These are phyloP conservation scores for Gracilaria caudata DNA, from an alignment of 23 red algal species.

Conservation along the genomic window DNA sequence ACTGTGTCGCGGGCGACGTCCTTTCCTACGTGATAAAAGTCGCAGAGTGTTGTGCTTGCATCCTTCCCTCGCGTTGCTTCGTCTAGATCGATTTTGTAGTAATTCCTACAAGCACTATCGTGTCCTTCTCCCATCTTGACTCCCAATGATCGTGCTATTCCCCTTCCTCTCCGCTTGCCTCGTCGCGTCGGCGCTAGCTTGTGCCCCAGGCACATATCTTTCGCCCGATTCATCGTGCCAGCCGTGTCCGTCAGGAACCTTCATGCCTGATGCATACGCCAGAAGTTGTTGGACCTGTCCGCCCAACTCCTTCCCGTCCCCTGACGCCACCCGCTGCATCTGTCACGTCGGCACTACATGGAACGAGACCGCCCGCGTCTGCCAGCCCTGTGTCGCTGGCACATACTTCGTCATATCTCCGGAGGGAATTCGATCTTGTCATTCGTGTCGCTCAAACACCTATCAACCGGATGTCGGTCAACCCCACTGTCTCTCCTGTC, in stretches of 20 bases:
- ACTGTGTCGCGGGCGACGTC: not conserved
- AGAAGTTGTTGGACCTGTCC: conserved; percentile 7
- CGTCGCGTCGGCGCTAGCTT: not conserved
- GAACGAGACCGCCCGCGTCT: not conserved
- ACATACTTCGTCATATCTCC: not conserved
- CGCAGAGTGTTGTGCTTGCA: too few relatives aligned
- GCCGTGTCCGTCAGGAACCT: not conserved
- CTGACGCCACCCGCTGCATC: not conserved
- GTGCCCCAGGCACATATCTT: not conserved
- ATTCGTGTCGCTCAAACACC: not conserved
- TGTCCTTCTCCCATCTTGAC: not conserved
- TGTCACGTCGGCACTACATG: conserved; percentile 1
- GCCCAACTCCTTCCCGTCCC: not conserved
- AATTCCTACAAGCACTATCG: not conserved
- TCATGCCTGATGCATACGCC: conserved; percentile 32
- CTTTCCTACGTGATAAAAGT: conserved; percentile 24
- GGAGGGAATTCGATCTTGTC: not conserved
- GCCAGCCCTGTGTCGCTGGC: not conserved
- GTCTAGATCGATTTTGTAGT: not conserved
- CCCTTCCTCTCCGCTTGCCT: not conserved
- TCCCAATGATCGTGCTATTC: not conserved
- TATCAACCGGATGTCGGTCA: conserved; percentile 15
- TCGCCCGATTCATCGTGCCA: conserved; percentile 8
- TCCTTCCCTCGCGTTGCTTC: not conserved
- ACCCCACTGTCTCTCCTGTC: conserved; percentile 20